Evolutionary conservation across 192 early-diverging fungal genomes (phyloP).

Genomic region (Piromyces finnis): DNA sequence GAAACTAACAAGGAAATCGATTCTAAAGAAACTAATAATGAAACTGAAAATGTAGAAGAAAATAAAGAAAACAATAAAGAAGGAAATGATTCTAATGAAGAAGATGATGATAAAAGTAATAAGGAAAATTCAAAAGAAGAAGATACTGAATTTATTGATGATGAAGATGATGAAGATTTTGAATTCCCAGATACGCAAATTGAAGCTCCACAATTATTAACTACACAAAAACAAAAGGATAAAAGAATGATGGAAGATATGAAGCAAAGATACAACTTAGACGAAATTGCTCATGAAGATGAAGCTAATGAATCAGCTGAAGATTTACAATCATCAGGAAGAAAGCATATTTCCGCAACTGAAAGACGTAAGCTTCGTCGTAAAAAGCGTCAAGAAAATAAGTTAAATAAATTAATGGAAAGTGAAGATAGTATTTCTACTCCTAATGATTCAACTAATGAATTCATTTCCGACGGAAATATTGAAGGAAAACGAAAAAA

Average conservation of each 20-base stretch:
- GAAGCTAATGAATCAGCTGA: constrained; percentile 5
- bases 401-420: not conserved
- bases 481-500: not conserved
- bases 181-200: constrained; percentile 8
- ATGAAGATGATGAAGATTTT: constrained; percentile 12
- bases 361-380: constrained; percentile 47
- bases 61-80: constrained; percentile 2
- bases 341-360: constrained; percentile 42
- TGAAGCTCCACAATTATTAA: constrained; percentile 8
- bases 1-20: constrained; percentile 2
- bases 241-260: constrained; percentile 1
- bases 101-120: constrained; percentile 7
- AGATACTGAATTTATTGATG: constrained; percentile 32
- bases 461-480: not conserved
- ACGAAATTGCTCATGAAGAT: constrained; percentile 16
- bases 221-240: constrained; percentile 1
- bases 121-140: constrained; percentile 4
- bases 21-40: not conserved
- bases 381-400: not conserved
- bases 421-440: not conserved
- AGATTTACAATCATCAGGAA: not conserved
- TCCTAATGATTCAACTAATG: constrained; percentile 6
- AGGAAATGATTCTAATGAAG: not conserved
- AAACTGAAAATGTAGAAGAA: not conserved
- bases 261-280: constrained; percentile 21